A percentile compares a stretch with the other conserved stretches of the same genome.
Conservation (phyloP, 164 flowering plant genomes). For the Chimonanthus praecox region DNA sequence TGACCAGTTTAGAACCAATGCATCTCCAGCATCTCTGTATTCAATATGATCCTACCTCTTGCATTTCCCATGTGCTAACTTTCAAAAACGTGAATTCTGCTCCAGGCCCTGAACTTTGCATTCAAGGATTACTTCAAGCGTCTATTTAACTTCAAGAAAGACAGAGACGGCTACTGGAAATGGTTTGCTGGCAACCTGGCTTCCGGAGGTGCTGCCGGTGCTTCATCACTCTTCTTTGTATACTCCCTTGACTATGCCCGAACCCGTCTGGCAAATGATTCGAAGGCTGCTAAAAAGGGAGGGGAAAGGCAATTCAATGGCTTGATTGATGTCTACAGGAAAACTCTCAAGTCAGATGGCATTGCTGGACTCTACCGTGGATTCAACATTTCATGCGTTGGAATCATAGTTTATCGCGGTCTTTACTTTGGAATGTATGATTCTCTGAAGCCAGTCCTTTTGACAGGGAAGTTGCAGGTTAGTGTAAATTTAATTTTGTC, state of each 20-base stretch:
- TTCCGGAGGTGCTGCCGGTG: constrained; percentile 93
- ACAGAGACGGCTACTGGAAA: constrained; percentile 77
- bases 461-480: constrained; percentile 63
- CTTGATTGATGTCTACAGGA: constrained; percentile 69
- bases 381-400: constrained; percentile 75
- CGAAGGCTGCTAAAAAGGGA: constrained; percentile 82
- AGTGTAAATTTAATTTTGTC: constrained; percentile 1
- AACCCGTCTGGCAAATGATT: constrained; percentile 78
- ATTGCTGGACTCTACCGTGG: constrained; percentile 91
- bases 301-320: constrained; percentile 85
- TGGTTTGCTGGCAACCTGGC: constrained; percentile 87
- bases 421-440: constrained; percentile 87
- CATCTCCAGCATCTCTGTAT: no score
- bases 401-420: constrained; percentile 79
- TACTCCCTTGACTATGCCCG: constrained; percentile 78
- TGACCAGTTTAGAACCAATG: no score
- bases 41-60: neutral
- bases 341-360: constrained; percentile 69
- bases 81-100: constrained; percentile 1
- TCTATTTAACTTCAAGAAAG: constrained; percentile 78
- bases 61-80: neutral
- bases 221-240: constrained; percentile 73
- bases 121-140: constrained; percentile 91
- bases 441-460: constrained; percentile 71
- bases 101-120: constrained; percentile 85